Base-by-base conservation (phyloP, 2,329 filamentous ascomycete genomes). In the Scopulariopsis brevicaulis region DNA sequence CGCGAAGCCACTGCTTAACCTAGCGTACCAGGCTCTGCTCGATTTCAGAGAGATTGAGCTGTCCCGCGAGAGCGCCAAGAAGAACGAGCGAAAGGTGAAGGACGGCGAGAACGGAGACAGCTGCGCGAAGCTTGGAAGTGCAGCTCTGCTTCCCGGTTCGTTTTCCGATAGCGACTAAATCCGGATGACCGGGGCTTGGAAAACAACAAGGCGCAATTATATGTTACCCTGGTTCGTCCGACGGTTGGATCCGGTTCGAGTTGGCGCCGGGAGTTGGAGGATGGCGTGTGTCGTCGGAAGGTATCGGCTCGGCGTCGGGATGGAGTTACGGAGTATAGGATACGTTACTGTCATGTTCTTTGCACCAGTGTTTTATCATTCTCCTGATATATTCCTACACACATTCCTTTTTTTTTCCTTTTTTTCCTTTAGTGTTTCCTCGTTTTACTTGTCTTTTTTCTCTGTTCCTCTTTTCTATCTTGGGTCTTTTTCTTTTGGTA, bases 1-100 rank as follows among this genome's bases (percentile, higher is more conserved):
- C 56, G 68, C 70, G 12, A 64, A 67, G 14, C 74, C 75, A 1
- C 66, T 80, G 12, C 57, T 81, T 11, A 72, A 69, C 54, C 71
- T 77, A 70, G 66, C 68, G 3, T 70, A 74, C 59, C 51, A 58
- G 8, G 35, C 56, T 8, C 20, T 58, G 34, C 25, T 40, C n/a
- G 34, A 50, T 35, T 37, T 43, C 22, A 43, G 34, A 35, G 43
- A 58, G 20, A 15, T n/a, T 32, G 56, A 43, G 24, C n/a, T 32
- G 34, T 20, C 52, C 14, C 25, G 24, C 32, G 35, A 54, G 37
- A 12, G 2, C 4, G 22, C 51, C 7, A 22, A 24, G 14, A 25
- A 8, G 20, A 25, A 43, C 15, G 48, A 18, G 20, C 14, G 50
- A 48, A 43, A 53, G 28, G 34, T 34, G 48, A 20, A 54, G 18